Evolutionary conservation across 106 monocot species (phyloP), one percentile per base, ranked within the genome.

Genomic region (Gastrodia elata): DNA sequence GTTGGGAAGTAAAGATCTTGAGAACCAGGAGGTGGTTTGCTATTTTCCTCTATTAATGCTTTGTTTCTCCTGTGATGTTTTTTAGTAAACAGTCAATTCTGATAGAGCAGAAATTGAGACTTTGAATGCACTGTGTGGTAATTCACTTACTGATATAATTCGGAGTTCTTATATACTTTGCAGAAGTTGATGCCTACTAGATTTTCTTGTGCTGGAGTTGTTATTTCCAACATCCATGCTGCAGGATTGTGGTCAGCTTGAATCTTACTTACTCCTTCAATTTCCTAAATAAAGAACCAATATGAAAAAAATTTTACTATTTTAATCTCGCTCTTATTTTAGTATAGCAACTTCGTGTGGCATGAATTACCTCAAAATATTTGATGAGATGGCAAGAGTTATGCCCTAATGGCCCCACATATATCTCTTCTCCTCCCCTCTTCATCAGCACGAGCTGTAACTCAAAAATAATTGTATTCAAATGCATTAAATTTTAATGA

Each of bases 41-140:
- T 78, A 42, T 72, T 26, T 67, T 78, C 78, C 1, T 20, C 3
- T 3, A 78, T 78, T 61, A 78, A 46, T 40, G 72, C 72, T 67
- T 78, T 78, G 40, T 78, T 78, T 73, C 78, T 78, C 78, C 78
- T 78, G 78, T 14, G 57, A 9, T 37, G 36, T 11, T 36, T 67
- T 36, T 10, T 6, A 40, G 18, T 69, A 24, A 22, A 69, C 9
- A 5, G 4, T 36, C 33, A 37, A 20, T 1, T 16, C 18, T 36
- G 2, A 67, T 18, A 5, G 5, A 18, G 59, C 11, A 28, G 30
- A 65, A 38, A 18, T 4, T 14, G n/a, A 56, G 4, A 2, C 7
- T 26, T 35, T 20, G 5, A 65, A 67, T 3, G 65, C 33, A 37
- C n/a, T 56, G 14, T 16, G 15, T 18, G 37, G 20, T 67, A 20